Percentiles rank a stretch among this genome's conserved stretches.
Conservation (phyloP, 495 filamentous ascomycete genomes). For the Acidiella bohemica region DNA sequence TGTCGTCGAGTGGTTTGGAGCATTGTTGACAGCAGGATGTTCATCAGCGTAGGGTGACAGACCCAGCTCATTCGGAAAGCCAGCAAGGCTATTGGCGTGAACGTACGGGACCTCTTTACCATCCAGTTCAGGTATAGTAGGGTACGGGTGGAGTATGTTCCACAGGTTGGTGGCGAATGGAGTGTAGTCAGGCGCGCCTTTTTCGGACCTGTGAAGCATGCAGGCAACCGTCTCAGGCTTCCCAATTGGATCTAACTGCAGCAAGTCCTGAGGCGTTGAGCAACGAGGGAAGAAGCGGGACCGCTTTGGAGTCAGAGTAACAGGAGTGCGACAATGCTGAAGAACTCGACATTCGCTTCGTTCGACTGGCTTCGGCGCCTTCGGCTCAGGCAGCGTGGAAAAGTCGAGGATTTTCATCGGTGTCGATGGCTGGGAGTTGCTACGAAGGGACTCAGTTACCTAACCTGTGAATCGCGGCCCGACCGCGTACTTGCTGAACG, state of each 20-base stretch:
- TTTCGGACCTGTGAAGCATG: conserved; percentile 8
- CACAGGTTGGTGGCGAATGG: conserved; percentile 13
- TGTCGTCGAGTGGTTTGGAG: conserved; percentile 2
- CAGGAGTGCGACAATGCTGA: conserved; percentile 9
- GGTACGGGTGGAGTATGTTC: no score
- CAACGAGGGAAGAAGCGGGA: conserved; percentile 23
- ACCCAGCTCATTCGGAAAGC: conserved; percentile 3
- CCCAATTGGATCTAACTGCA: no score
- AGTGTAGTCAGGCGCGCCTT: neutral
- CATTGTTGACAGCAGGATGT: conserved; percentile 2
- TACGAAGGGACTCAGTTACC: no score
- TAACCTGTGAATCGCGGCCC: no score
- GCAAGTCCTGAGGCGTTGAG: conserved; percentile 3
- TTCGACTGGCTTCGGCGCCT: neutral
- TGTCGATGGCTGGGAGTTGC: conserved; percentile 1
- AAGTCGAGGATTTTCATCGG: conserved; percentile 11
- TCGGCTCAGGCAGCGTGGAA: conserved; percentile 11
- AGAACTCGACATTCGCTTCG: conserved; percentile 1
- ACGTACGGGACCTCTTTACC: conserved; percentile 14
- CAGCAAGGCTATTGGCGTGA: conserved; percentile 16
- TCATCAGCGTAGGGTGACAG: conserved; percentile 6
- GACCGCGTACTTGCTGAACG: conserved; percentile 6
- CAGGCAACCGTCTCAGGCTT: conserved; percentile 8
- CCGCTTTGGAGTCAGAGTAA: conserved; percentile 16
- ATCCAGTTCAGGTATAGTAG: conserved; percentile 15